Base-by-base conservation (phyloP, 805 yeast species). In the Grigorovia yakushimaensis region DNA sequence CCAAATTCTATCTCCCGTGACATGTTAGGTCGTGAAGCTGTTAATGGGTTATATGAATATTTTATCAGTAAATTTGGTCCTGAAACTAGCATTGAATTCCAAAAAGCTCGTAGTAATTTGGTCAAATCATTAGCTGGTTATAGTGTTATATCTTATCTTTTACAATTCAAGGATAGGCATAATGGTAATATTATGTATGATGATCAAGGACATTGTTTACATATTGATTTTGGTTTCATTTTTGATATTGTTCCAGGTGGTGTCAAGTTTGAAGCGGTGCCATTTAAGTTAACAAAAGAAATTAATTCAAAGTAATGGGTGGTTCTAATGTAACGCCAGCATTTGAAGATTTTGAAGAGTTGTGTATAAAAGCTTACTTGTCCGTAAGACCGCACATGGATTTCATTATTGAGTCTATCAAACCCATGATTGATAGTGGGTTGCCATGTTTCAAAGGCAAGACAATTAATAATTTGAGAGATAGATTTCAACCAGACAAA, bases 241-340 rank as follows among this genome's bases (percentile, higher is more conserved):
- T 94, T 93, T 64, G 99, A 93, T 69, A 93, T 93, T 65, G 97
- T 87, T 33, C 99, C 99, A 9, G 99, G 99, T 54, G 98, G 98
- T 35, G 97, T 93, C 43, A 87, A 82, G 59, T 94, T 93, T 62
- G 99, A 93, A 59, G 95, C 88, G n/a, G 96, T 95, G 1, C 98
- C 98, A 11, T 93, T 93, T 73, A 93, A 93, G 63, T 76, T 93
- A 54, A 93, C 98, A 3, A 85, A 83, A 57, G 99, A 93, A 61
- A 93, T 94, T 98, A 84, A n/a, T n/a, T 93, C 5, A 77, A 79
- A 62, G 97, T 93, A 1, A 79, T 93, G 82, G 98, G 98, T n/a
- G 98, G 98, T 0, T 75, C 79, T 17, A 73, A 78, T 21, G 73
- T 77, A 33, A 86, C 98, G 0, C 95, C 87, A 62, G 89, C 96